Evolutionary conservation across 768 basidiomycete species (phyloP).

Genomic region (Termitomyces sp.): DNA sequence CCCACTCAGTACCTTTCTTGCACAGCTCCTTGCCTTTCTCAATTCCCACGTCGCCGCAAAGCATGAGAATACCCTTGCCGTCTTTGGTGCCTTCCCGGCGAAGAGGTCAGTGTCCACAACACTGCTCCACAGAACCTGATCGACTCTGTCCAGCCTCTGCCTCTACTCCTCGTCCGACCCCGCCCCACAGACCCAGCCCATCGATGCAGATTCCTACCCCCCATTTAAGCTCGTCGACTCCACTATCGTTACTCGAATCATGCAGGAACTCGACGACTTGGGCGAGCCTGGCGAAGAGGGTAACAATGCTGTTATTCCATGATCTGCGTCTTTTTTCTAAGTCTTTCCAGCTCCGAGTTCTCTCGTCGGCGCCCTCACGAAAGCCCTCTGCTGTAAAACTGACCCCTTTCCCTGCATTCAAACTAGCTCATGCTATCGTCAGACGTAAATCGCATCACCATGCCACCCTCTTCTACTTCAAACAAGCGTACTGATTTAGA

Average conservation of each 20-base stretch:
- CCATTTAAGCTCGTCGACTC: conserved; percentile 78
- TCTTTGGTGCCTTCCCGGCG: conserved; percentile 84
- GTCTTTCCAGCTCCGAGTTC: conserved; percentile 46
- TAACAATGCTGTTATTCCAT: conserved; percentile 18
- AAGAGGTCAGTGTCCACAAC: conserved; percentile 51
- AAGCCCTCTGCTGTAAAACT: conserved; percentile 82
- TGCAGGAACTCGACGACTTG: conserved; percentile 53
- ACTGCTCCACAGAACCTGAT: background rate
- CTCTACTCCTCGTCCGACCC: conserved; percentile 68
- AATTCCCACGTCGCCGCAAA: conserved; percentile 89
- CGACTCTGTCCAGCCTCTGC: conserved; percentile 46
- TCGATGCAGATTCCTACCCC: conserved; percentile 78
- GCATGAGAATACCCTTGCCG: conserved; percentile 89
- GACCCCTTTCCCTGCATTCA: background rate
- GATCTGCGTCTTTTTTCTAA: conserved; percentile 10
- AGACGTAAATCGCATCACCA: conserved; percentile 37
- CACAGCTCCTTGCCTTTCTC: conserved; percentile 83
- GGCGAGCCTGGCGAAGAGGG: conserved; percentile 46
- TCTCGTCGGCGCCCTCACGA: conserved; percentile 85
- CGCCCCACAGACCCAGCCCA: conserved; percentile 27
- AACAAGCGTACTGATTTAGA: conserved; percentile 25
- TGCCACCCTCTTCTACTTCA: conserved; percentile 22
- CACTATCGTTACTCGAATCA: conserved; percentile 55
- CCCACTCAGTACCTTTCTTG: conserved; percentile 66
- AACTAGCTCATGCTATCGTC: background rate